Percentiles rank a stretch among this genome's conserved stretches.
These are phyloP conservation scores for Leccinum imitatum DNA, from an alignment of 768 basidiomycete genomes.

Conservation along the genomic window DNA sequence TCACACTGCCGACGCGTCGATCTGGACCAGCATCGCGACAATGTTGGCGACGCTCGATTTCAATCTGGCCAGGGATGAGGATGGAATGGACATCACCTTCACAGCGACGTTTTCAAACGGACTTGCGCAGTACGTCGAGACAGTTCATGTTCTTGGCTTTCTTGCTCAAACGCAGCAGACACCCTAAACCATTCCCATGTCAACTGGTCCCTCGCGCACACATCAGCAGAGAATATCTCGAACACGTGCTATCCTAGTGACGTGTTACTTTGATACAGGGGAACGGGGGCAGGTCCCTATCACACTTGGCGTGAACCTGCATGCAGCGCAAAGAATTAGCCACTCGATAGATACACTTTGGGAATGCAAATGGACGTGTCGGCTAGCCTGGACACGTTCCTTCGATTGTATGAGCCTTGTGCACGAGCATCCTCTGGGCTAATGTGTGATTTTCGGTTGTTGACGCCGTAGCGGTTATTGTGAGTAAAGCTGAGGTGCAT, in stretches of 20 bases:
- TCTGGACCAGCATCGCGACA: background rate
- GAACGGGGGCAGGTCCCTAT: no score
- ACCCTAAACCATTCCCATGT: background rate
- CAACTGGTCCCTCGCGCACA: background rate
- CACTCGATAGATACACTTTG: no score
- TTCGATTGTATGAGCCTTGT: no score
- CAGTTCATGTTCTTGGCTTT: background rate
- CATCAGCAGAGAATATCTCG: background rate
- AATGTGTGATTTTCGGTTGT: no score
- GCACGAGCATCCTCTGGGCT: no score
- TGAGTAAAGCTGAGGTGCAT: no score
- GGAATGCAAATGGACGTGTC: no score
- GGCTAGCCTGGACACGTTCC: no score
- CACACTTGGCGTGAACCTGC: no score
- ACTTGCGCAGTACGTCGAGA: background rate
- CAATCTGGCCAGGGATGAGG: background rate
- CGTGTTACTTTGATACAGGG: background rate
- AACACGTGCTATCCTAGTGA: background rate
- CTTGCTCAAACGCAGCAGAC: background rate
- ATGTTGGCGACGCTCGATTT: background rate
- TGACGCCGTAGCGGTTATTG: no score
- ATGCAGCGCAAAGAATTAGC: no score
- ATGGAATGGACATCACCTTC: background rate
- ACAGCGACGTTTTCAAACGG: background rate
- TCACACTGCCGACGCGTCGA: background rate